Evolutionary conservation across 2,329 filamentous ascomycete species (phyloP), one percentile per base, ranked within the genome.

Genomic region (Exophiala spinifera): DNA sequence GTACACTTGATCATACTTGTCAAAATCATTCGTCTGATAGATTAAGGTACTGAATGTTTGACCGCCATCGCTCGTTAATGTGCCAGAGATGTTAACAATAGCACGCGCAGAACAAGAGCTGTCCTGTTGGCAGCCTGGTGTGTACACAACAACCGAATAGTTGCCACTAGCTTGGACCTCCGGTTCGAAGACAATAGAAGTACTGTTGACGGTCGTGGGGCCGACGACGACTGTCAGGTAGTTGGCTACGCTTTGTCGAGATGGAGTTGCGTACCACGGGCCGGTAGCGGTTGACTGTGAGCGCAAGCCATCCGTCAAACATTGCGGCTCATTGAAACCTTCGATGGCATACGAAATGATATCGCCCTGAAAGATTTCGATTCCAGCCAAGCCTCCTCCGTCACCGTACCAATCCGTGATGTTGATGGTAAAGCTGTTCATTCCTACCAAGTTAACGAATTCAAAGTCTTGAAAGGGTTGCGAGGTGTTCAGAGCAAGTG

Each of bases 1-100:
- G 72, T 91, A 96, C 55, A 99, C 85, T 63, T 89, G 85, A 67
- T 99, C 94, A 67, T 95, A 97, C 72, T 99, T 99, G 76, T 97
- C 92, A 69, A 86, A 95, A 68, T 95, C 82, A 73, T 99, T 99
- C 15, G 91, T 96, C 71, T 99, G 94, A 68, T 82, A 95, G 6
- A 96, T 74, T 0, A 81, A 79, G 1, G 78, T 82, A 23, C 82
- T 79, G 53, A 85, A 77, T 66, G 52, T 72, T 65, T 67, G 77
- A 65, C 62, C 72, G 25, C 66, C 66, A 36, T 69, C 69, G 5
- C 76, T 73, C 2, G 83, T 80, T 76, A 94, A 84, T 20, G 78
- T 79, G 31, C 85, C 88, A 1, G 88, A 92, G 49, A 99, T 79
- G 62, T 91, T 91, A 53, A 96, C 86, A 64, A 84, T 82, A 14